phyloP scores from a whole-genome alignment of 371 early-diverging fungal species.

The Mucor plumbeus region DNA sequence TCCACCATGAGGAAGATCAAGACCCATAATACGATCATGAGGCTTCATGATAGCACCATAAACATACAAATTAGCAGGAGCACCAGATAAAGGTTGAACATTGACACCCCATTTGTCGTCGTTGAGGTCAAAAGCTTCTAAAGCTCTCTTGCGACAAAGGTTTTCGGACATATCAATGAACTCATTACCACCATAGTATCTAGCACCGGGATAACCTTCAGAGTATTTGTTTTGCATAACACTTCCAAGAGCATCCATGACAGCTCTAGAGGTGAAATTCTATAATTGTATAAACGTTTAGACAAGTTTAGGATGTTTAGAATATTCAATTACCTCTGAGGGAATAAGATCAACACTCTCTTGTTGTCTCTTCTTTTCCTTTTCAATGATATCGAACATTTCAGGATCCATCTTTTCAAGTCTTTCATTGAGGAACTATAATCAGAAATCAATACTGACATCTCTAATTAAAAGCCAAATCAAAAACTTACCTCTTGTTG shows the following conservation, averaged over 20 bases:
- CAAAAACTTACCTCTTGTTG: constrained; percentile 56
- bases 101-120: constrained; percentile 98
- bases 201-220: constrained; percentile 97
- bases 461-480: neutral
- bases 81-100: constrained; percentile 96
- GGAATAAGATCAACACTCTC: constrained; percentile 95
- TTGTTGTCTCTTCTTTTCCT: constrained; percentile 96
- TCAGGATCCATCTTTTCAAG: constrained; percentile 88
- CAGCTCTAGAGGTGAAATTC: constrained; percentile 98
- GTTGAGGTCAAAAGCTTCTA: constrained; percentile 91
- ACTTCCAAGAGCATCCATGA: constrained; percentile 97
- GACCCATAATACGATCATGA: constrained; percentile 99
- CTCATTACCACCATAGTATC: constrained; percentile 99
- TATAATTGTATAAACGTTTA: constrained; percentile 35
- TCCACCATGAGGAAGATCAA: constrained; percentile 99
- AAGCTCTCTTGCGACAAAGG: constrained; percentile 96
- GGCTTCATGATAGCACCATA: constrained; percentile 96
- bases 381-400: constrained; percentile 92
- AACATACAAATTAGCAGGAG: constrained; percentile 98
- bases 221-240: constrained; percentile 99
- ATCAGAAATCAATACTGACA: neutral
- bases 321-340: constrained; percentile 75
- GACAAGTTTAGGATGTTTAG: neutral
- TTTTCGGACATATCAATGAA: constrained; percentile 96
- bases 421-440: constrained; percentile 69